Evolutionary conservation across 2,329 filamentous ascomycete genomes (phyloP).

Genomic region (Pyrenophora graminea): DNA sequence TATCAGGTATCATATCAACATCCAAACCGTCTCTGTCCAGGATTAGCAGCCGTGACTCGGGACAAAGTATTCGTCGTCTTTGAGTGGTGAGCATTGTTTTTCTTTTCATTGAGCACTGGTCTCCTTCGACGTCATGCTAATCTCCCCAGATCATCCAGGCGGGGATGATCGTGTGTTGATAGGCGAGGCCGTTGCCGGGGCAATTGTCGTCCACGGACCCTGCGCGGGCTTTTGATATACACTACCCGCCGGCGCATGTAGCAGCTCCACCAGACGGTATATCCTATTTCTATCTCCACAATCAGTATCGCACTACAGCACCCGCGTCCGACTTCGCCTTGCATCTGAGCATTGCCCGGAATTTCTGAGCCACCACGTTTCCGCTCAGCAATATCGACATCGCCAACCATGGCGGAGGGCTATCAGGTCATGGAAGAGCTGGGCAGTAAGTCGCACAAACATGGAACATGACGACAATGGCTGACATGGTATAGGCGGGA

Average conservation of each 20-base stretch:
- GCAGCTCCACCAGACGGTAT: conserved; percentile 15
- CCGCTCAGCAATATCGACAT: conserved; percentile 22
- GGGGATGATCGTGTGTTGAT: conserved; percentile 33
- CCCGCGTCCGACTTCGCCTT: conserved; percentile 28
- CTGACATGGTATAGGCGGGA: conserved; percentile 67
- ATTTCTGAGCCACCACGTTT: conserved; percentile 22
- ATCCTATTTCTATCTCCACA: conserved; percentile 37
- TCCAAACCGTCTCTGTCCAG: no score
- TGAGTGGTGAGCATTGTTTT: not conserved
- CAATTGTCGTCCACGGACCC: conserved; percentile 20
- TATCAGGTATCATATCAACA: no score
- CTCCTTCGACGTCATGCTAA: conserved; percentile 7
- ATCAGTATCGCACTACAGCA: conserved; percentile 21
- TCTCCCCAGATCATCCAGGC: conserved; percentile 14
- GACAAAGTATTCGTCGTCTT: not conserved
- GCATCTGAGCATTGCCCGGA: conserved; percentile 19
- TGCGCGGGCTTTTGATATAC: conserved; percentile 24
- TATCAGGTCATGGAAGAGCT: conserved; percentile 97
- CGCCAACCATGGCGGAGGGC: conserved; percentile 70
- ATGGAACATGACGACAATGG: not conserved
- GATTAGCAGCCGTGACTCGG: conserved; percentile 1
- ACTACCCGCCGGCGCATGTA: conserved; percentile 10
- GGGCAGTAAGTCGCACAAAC: conserved; percentile 67
- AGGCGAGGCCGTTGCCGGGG: conserved; percentile 31
- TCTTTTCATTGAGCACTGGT: conserved; percentile 1